Percentiles rank a stretch among this genome's conserved stretches.
Conservation (phyloP, 2,329 filamentous ascomycete species). For the Ascosphaera acerosa region DNA sequence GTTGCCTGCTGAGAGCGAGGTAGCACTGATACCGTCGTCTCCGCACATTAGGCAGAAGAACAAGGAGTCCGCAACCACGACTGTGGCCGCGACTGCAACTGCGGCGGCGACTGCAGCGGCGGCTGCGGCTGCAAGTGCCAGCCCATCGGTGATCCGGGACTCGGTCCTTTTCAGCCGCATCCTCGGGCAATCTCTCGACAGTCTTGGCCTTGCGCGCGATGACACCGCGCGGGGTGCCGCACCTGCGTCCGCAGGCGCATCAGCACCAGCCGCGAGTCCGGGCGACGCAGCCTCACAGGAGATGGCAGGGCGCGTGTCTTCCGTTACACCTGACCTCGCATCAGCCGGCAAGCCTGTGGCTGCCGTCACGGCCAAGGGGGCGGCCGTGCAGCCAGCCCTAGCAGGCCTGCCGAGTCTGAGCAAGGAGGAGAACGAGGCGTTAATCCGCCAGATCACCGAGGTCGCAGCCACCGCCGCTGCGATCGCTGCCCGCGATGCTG, state of each 20-base stretch:
- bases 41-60: background rate
- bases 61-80: constrained; percentile 5
- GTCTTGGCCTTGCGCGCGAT: constrained; percentile 37
- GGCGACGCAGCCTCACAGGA: too few relatives aligned
- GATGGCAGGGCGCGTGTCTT: too few relatives aligned
- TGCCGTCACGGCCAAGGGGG: too few relatives aligned
- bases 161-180: constrained; percentile 84
- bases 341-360: too few relatives aligned
- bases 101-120: too few relatives aligned
- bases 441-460: constrained; percentile 74
- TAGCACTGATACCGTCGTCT: background rate
- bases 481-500: constrained; percentile 57
- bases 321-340: too few relatives aligned
- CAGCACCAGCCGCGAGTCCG: too few relatives aligned
- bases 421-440: constrained; percentile 52
- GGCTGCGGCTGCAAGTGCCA: too few relatives aligned
- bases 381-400: background rate
- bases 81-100: too few relatives aligned
- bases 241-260: background rate
- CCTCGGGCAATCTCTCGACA: constrained; percentile 65
- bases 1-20: background rate
- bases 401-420: constrained; percentile 36
- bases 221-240: constrained; percentile 19
- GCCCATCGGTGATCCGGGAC: constrained; percentile 27
- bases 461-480: constrained; percentile 80